Evolutionary conservation across 345 rosid genomes (phyloP), one percentile per base, ranked within the genome.

Genomic region (Eutrema japonicum): DNA sequence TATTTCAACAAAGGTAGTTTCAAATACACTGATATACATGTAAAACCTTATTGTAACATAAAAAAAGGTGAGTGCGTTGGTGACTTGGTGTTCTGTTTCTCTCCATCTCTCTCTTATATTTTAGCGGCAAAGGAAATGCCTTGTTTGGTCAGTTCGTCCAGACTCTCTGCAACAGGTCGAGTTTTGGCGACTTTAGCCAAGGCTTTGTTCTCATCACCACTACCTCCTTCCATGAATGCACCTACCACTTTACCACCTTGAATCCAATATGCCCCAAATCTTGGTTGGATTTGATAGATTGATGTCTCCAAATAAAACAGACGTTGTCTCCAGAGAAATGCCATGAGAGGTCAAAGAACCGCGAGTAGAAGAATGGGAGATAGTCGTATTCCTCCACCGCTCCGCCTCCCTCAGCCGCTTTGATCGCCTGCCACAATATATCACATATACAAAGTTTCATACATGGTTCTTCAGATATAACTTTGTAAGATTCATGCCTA

Each of bases 281-380:
- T 90, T 4, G 94, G 88, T 62, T 10, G 84, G 73, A 53, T 86
- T 80, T 38, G 85, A 36, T 11, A 89, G 93, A 64, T 83, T 64
- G 68, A 48, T 87, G 81, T 90, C 89, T 65, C 97, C 99, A 4
- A 95, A 95, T 1, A 95, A 79, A 45, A 91, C 96, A 0, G 93
- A 77, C 95, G 53, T 91, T 94, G 86, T 91, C 98, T 42, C 98
- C 98, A 3, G 91, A 94, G 84, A 94, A 94, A 57, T 94, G 98
- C 98, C 98, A 94, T 10, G 98, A 85, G 26, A 94, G 96, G 71
- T 86, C 88, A n/a, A n/a, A n/a, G n/a, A n/a, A 46, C 10, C 98
- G 96, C 10, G 97, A 94, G 77, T 94, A 94, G 90, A 94, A 94
- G 86, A 50, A 91, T 35, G 97, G 98, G 40, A 94, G 97, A 80